Evolutionary conservation across 441 rosid species (phyloP).

Genomic region (Jatropha multifida): DNA sequence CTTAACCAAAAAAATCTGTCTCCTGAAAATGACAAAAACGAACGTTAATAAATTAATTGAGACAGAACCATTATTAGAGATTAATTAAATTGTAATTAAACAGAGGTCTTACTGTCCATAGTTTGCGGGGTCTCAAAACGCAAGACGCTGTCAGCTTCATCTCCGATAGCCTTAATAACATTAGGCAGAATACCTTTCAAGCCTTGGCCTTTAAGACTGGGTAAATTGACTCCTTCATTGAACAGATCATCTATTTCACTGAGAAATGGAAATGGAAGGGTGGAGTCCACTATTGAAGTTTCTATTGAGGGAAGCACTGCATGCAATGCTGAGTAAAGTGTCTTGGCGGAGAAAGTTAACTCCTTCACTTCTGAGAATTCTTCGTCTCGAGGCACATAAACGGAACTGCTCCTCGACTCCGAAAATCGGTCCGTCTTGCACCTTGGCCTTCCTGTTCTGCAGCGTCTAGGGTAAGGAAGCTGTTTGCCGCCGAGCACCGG

Average conservation of each 20-base stretch:
- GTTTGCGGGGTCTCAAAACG: conserved; percentile 55
- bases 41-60: neutral
- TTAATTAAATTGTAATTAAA: neutral
- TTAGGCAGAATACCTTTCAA: conserved; percentile 47
- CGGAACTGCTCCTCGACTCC: conserved; percentile 38
- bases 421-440: conserved; percentile 41
- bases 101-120: conserved; percentile 38
- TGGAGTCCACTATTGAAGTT: conserved; percentile 31
- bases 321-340: conserved; percentile 54
- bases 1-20: conserved; percentile 69
- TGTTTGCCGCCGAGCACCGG: conserved; percentile 59
- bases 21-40: conserved; percentile 34
- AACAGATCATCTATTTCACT: conserved; percentile 55
- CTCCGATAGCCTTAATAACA: conserved; percentile 40
- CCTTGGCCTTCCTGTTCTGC: conserved; percentile 58
- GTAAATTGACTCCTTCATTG: conserved; percentile 60
- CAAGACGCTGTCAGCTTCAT: conserved; percentile 40
- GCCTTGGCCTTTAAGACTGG: conserved; percentile 30
- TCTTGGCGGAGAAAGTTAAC: conserved; percentile 46
- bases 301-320: conserved; percentile 52
- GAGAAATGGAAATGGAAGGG: conserved; percentile 57
- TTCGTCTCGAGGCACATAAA: conserved; percentile 81
- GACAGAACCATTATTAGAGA: neutral
- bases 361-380: conserved; percentile 51
- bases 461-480: conserved; percentile 71